Evolutionary conservation across 177 flowering plant species (phyloP), one percentile per base, ranked within the genome.

Genomic region (Vitis hybrid): DNA sequence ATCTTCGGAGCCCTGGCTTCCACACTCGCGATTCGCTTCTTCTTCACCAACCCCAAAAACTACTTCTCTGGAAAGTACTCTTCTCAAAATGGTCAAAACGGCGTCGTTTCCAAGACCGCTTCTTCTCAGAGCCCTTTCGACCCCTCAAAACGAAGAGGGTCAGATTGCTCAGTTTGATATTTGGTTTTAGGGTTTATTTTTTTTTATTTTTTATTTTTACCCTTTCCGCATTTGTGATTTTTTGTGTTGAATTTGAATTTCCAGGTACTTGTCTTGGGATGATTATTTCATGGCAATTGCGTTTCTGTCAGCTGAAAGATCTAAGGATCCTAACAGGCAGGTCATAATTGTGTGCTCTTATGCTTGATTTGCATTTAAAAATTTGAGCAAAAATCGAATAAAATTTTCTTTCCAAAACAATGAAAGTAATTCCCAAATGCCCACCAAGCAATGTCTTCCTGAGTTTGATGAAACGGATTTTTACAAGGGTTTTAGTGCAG

Each of bases 201-300:
- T 56, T 15, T 27, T 56, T 15, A 6, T 68, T 64, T 5, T 2
- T 17, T 40, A 19, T 27, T 57, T 10, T 70, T 40, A 18, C 1
- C 40, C 17, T 63, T 48, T 14, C 17, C 24, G 21, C 19, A 51
- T 30, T 62, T 63, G 68, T 49, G 3, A 57, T 19, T 35, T n/a
- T 56, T 50, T 21, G 17, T 32, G 32, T 17, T 56, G 24, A 9
- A 3, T 63, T 27, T 54, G 56, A 48, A 11, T 58, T 51, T 59
- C 46, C 80, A 94, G 98, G 55, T 94, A 88, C 74, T 77, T 94
- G 74, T 85, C 98, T 11, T 92, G 98, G 97, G 98, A 94, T 76
- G 98, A 94, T 68, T 94, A 94, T 77, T 94, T 94, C 76, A 90
- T 94, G 98, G 91, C 97, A 8, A 85, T 92, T 79, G 97, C 97